Evolutionary conservation across 2,329 filamentous ascomycete genomes (phyloP), one percentile per base, ranked within the genome.

Genomic region (Colletotrichum sp.): DNA sequence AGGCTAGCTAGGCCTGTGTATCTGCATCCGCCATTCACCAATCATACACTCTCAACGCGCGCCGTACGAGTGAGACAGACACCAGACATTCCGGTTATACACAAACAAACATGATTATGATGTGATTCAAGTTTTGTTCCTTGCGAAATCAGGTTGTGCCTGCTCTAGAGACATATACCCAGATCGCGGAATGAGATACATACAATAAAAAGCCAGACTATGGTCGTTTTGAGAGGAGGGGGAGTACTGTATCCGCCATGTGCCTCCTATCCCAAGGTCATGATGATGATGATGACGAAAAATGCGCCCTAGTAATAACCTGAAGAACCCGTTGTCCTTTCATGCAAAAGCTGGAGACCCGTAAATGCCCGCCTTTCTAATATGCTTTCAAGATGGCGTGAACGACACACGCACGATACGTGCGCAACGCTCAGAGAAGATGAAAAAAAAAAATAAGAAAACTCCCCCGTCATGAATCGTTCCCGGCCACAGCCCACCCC

Each of bases 191-290:
- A 59, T 59, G 55, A 64, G n/a, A 60, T 30, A 68, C 21, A 44
- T 64, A n/a, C 18, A 60, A 34, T 24, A 70, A 39, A 55, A 24
- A 64, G 24, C 21, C 10, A 59, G 55, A 59, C 24, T 64, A 26
- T 64, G 15, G 26, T 44, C 39, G 55, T 24, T 64, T 13, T 63
- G 57, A 68, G 70, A 73, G 73, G 71, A 76, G 73, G 73, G 70
- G 73, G 70, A 73, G 73, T 76, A 65, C 73, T 76, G 73, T 76
- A 76, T 76, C 73, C 70, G 70, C 73, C 73, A 73, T 72, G 16
- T 73, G 65, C 73, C 73, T 76, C 64, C 73, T 64, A 6, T 66
- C 16, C 32, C 28, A 28, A 28, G 32, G 34, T 39, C 36, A 55
- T 64, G 59, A 65, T 68, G 64, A 57, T 64, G 26, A 55, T 64